A percentile compares a stretch with the other conserved stretches of the same genome.
These are phyloP conservation scores for Escallonia rubra DNA, from an alignment of 129 eudicot species.

Conservation along the genomic window DNA sequence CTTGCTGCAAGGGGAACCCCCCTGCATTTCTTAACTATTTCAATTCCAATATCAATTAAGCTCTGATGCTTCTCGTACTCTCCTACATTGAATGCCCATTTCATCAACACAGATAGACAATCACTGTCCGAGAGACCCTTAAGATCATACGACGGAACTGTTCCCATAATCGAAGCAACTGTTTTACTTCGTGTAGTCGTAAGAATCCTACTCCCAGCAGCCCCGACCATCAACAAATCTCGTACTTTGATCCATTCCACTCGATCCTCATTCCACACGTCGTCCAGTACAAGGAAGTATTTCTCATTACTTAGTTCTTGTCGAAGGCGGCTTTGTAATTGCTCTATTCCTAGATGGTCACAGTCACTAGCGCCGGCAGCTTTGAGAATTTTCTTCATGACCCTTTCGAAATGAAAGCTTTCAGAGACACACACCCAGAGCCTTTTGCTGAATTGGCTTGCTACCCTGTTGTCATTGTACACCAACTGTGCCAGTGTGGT, in stretches of 20 bases:
- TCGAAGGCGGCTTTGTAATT: not conserved
- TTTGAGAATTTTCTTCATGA: not conserved
- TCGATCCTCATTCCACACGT: constrained; percentile 9
- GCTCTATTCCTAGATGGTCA: not conserved
- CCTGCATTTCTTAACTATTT: not conserved
- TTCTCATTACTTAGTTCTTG: not conserved
- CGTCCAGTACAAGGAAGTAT: constrained; percentile 11
- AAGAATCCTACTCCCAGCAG: constrained; percentile 2
- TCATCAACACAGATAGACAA: constrained; percentile 2
- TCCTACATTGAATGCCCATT: not conserved
- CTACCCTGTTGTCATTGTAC: constrained; percentile 12
- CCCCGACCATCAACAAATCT: not conserved
- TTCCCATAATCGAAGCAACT: not conserved
- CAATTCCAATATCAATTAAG: not conserved
- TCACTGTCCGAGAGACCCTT: not conserved
- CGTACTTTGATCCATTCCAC: not conserved
- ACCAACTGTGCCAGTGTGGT: constrained; percentile 18
- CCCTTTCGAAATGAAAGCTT: not conserved
- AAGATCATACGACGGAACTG: not conserved
- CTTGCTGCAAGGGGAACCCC: constrained; percentile 6
- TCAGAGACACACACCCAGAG: constrained; percentile 15
- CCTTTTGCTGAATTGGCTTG: not conserved
- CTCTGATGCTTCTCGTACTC: not conserved
- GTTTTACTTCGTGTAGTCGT: not conserved
- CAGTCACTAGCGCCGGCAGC: not conserved